These are phyloP conservation scores for Trametes sp. DNA, from an alignment of 1,284 basidiomycete genomes.

Conservation along the genomic window DNA sequence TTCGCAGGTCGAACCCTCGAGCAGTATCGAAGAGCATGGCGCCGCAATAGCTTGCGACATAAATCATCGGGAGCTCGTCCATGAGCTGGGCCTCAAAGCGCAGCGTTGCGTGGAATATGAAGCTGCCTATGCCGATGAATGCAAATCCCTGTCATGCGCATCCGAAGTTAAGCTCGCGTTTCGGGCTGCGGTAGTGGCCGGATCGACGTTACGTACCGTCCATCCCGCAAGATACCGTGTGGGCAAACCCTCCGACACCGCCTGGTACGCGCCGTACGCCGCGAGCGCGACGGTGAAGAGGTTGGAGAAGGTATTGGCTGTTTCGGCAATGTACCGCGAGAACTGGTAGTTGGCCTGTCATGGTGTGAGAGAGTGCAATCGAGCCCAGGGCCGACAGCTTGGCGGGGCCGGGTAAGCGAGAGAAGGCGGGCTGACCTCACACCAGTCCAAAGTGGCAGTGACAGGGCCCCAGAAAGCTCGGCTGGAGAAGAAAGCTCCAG, in stretches of 20 bases:
- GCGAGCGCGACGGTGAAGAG: conserved; percentile 61
- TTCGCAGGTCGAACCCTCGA: conserved; percentile 54
- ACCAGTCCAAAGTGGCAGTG: conserved; percentile 76
- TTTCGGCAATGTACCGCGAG: conserved; percentile 71
- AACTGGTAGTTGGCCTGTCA: conserved; percentile 73
- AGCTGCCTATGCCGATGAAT: conserved; percentile 68
- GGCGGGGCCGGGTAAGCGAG: neutral
- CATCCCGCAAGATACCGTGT: conserved; percentile 59
- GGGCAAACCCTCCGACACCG: conserved; percentile 53
- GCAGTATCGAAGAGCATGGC: conserved; percentile 65
- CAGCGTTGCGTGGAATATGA: conserved; percentile 75
- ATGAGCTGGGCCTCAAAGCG: conserved; percentile 72
- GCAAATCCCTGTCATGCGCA: conserved; percentile 55
- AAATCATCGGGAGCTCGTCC: conserved; percentile 77
- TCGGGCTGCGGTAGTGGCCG: neutral
- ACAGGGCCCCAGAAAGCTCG: conserved; percentile 61
- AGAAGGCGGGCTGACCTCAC: conserved; percentile 55
- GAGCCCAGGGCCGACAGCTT: conserved; percentile 10
- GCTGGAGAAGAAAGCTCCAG: conserved; percentile 22
- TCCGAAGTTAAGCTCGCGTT: neutral
- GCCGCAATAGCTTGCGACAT: conserved; percentile 60
- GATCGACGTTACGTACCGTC: conserved; percentile 46
- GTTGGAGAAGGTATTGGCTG: conserved; percentile 72
- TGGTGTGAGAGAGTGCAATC: conserved; percentile 1
- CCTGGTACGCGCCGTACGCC: conserved; percentile 51